phyloP scores from a whole-genome alignment of 768 basidiomycete species.

The Tubosaeta sp. region DNA sequence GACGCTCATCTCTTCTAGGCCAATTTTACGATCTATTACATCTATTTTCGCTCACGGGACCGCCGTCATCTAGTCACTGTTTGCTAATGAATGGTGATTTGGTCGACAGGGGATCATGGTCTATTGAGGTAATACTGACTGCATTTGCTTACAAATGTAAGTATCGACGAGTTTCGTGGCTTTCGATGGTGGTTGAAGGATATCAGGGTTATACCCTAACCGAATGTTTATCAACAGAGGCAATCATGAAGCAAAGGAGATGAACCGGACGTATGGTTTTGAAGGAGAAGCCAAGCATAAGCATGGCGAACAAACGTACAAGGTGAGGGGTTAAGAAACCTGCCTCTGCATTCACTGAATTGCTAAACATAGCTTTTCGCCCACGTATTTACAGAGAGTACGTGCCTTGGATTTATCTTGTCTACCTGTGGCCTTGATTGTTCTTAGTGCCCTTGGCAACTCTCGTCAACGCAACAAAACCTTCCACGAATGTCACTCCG shows the following conservation, averaged over 20 bases:
- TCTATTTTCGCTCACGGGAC: conserved; percentile 79
- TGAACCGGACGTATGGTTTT: conserved; percentile 93
- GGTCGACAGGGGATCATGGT: conserved; percentile 96
- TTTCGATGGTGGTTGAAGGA: conserved; percentile 10
- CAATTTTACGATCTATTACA: conserved; percentile 95
- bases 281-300: conserved; percentile 97
- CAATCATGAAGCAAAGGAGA: conserved; percentile 95
- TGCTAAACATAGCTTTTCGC: conserved; percentile 67
- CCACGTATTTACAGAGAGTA: conserved; percentile 87
- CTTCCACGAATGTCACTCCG: conserved; percentile 35
- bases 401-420: conserved; percentile 21
- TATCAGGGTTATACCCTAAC: conserved; percentile 85
- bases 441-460: conserved; percentile 83
- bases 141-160: conserved; percentile 94
- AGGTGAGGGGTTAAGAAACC: conserved; percentile 40
- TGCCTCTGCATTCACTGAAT: conserved; percentile 1
- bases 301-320: conserved; percentile 93
- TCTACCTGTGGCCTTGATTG: conserved; percentile 4
- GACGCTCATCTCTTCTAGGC: conserved; percentile 41
- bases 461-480: conserved; percentile 69
- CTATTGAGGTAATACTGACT: conserved; percentile 86
- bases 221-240: conserved; percentile 93
- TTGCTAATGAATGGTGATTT: conserved; percentile 93
- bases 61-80: conserved; percentile 81
- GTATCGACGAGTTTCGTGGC: conserved; percentile 19